Evolutionary conservation across 495 filamentous ascomycete species (phyloP), one percentile per base, ranked within the genome.

Genomic region (Penicillium herquei): DNA sequence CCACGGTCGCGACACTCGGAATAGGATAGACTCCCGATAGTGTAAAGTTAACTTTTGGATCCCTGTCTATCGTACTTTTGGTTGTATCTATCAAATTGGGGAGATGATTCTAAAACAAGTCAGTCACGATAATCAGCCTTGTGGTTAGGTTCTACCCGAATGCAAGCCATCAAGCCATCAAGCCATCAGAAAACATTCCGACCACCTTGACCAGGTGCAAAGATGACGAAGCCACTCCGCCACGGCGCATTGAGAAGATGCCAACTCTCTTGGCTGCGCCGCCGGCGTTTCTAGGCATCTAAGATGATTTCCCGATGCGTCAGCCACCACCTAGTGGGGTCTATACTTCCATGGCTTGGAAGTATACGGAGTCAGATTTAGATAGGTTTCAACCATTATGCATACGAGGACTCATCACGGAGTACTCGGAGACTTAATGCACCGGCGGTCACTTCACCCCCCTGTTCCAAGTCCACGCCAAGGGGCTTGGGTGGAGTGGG

Each of bases 401-500:
- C 39, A 32, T 18, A 26, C 21, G 21, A 26, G 21, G 10, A 26
- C n/a, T n/a, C n/a, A n/a, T n/a, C n/a, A n/a, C 34, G 35, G 14
- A 34, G 17, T 32, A n/a, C 33, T 48, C 35, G 7, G 41, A 30
- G 30, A 40, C 14, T 32, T 49, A 44, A 52, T 44, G 30, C 41
- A 52, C 30, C 35, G 37, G 18, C 31, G 26, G 54, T 31, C 43
- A 39, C 30, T 35, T 14, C 3, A 13, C 39, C 32, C 48, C 54
- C 51, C 40, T 57, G 39, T 57, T 32, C n/a, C 9, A n/a, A 49
- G 17, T 26, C 31, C 49, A 26, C 26, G 54, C 54, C 55, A 62
- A 65, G 43, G 37, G 47, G 44, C 39, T 47, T 51, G 41, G 17
- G 37, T 32, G 21, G n/a, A 39, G 59, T 65, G 65, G 65, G 54